These are phyloP conservation scores for Paramecium biaurelia DNA, from an alignment of 73 alveolate species.

Conservation along the genomic window DNA sequence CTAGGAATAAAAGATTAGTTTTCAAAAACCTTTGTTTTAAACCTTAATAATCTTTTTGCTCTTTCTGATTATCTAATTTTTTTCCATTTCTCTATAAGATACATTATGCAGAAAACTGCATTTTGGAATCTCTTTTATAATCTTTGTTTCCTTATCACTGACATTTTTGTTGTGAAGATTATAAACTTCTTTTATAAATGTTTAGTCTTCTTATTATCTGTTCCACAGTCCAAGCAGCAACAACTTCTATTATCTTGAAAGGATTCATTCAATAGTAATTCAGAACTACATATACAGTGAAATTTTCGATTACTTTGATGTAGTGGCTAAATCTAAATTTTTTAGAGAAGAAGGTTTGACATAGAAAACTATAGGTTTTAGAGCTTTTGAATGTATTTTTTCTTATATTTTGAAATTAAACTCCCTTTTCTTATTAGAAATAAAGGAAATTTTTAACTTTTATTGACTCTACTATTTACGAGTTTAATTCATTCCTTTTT, in stretches of 20 bases:
- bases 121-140: not conserved
- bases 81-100: not conserved
- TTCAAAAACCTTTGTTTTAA: constrained; percentile 13
- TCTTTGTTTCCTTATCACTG: constrained; percentile 3
- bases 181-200: not conserved
- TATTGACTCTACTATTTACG: constrained; percentile 6
- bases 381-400: not conserved
- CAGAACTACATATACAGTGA: not conserved
- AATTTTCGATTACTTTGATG: not conserved
- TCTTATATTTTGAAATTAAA: not conserved
- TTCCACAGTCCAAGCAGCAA: not conserved
- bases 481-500: not conserved
- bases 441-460: not conserved
- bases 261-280: not conserved
- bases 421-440: not conserved
- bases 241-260: constrained; percentile 19
- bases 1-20: not conserved
- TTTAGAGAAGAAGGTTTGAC: not conserved
- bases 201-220: not conserved
- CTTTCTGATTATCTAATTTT: not conserved
- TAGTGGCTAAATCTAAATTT: not conserved
- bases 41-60: not conserved
- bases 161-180: not conserved
- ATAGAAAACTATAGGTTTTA: not conserved
- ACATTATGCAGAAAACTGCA: not conserved